These are phyloP conservation scores for Primulina huaijiensis DNA, from an alignment of 257 asterid genomes.

Conservation along the genomic window DNA sequence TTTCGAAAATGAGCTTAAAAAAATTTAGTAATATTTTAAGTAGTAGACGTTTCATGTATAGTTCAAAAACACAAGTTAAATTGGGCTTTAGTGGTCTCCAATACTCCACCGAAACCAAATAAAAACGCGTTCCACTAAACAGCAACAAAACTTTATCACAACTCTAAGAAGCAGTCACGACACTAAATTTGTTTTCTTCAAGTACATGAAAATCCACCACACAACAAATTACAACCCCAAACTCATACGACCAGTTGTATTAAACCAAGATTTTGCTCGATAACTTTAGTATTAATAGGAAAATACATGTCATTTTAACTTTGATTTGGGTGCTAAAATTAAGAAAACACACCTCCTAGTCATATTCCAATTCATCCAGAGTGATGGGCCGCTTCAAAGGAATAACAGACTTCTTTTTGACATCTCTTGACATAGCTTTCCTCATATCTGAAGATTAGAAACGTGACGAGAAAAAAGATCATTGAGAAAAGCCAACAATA, in stretches of 20 bases:
- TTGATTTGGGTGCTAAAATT: background rate
- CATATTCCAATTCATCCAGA: conserved; percentile 95
- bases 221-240: background rate
- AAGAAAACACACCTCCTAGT: conserved; percentile 41
- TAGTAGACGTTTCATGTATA: no score
- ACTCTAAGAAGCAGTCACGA: no score
- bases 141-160: no score
- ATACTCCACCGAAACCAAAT: no score
- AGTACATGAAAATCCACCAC: background rate
- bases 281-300: no score
- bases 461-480: background rate
- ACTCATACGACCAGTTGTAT: background rate
- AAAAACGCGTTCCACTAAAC: no score
- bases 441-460: conserved; percentile 67
- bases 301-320: background rate
- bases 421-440: conserved; percentile 90
- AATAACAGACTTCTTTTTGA: conserved; percentile 79
- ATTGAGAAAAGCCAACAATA: background rate
- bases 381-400: conserved; percentile 90
- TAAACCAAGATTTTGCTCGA: background rate
- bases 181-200: no score
- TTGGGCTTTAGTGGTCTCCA: no score
- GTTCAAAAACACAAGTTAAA: no score
- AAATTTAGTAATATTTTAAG: no score
- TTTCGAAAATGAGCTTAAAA: no score